These are phyloP conservation scores for Phytophthora lateralis DNA, from an alignment of 352 stramenopile genomes.

Conservation along the genomic window DNA sequence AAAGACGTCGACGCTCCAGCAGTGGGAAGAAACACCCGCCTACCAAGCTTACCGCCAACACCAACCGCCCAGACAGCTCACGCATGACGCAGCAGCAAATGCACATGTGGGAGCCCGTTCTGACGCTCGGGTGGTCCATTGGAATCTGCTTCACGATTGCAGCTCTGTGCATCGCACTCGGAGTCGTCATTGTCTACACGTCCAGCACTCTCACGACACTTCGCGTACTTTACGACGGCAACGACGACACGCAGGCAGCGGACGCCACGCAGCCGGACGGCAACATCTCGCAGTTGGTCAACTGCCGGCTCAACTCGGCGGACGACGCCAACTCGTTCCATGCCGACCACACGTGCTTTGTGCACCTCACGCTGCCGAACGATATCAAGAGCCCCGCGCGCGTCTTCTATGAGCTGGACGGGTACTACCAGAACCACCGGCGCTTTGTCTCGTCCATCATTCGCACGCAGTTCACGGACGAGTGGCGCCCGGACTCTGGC, in stretches of 20 bases:
- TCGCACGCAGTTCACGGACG: constrained; percentile 63
- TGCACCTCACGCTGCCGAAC: constrained; percentile 59
- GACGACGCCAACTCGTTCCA: constrained; percentile 68
- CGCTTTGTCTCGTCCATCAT: constrained; percentile 78
- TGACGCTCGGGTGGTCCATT: constrained; percentile 72
- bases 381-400: constrained; percentile 41
- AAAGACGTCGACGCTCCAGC: constrained; percentile 21
- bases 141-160: constrained; percentile 53
- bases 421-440: constrained; percentile 76
- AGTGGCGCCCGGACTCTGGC: constrained; percentile 46
- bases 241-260: constrained; percentile 11
- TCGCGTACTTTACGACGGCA: constrained; percentile 68
- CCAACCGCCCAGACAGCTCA: constrained; percentile 60
- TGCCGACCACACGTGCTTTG: constrained; percentile 74
- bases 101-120: constrained; percentile 75
- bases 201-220: constrained; percentile 57
- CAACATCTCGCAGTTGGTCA: constrained; percentile 41
- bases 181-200: constrained; percentile 52
- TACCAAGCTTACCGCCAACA: constrained; percentile 14
- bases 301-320: constrained; percentile 52
- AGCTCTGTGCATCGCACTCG: constrained; percentile 48
- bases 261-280: constrained; percentile 39
- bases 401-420: constrained; percentile 72
- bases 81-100: constrained; percentile 71
- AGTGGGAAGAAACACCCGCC: constrained; percentile 20